Evolutionary conservation across 805 yeast genomes (phyloP).

Genomic region (Pichia nanzhaoensis): DNA sequence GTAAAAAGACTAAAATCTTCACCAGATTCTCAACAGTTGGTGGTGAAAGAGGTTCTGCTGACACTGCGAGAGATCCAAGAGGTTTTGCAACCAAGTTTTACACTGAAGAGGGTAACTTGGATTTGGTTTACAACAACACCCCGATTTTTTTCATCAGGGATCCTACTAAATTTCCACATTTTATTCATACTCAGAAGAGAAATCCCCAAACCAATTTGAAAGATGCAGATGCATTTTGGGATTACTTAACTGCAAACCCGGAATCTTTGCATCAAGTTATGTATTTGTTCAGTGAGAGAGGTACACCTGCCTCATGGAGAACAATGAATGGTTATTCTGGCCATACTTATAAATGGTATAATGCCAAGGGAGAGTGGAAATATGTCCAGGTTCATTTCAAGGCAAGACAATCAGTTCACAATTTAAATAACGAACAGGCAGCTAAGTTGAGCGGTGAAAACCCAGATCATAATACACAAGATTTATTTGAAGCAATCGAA

Average conservation of each 20-base stretch:
- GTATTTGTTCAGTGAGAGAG: slow-evolving; percentile 71
- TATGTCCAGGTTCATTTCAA: slow-evolving; percentile 75
- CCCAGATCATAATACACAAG: slow-evolving; percentile 79
- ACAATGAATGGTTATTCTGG: slow-evolving; percentile 83
- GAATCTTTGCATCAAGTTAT: slow-evolving; percentile 72
- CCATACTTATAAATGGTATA: slow-evolving; percentile 77
- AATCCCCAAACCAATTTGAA: slow-evolving; percentile 74
- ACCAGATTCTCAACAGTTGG: slow-evolving; percentile 85
- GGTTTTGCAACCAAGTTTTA: slow-evolving; percentile 76
- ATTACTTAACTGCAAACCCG: slow-evolving; percentile 64
- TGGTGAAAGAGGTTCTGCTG: slow-evolving; percentile 77
- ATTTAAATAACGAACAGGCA: slow-evolving; percentile 59
- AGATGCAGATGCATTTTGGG: slow-evolving; percentile 83
- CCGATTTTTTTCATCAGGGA: slow-evolving; percentile 83
- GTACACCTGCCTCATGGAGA: slow-evolving; percentile 71
- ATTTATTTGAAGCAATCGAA: slow-evolving; percentile 71
- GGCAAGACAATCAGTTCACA: slow-evolving; percentile 49
- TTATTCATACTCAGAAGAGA: slow-evolving; percentile 86
- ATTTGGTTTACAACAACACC: slow-evolving; percentile 80
- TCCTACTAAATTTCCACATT: slow-evolving; percentile 79
- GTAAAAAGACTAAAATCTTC: slow-evolving; percentile 70
- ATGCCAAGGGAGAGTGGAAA: slow-evolving; percentile 65
- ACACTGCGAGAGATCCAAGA: slow-evolving; percentile 82
- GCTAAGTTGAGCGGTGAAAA: slow-evolving; percentile 61
- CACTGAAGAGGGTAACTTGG: slow-evolving; percentile 80